Evolutionary conservation across 306 rosid species (phyloP).

Genomic region (Potentilla sterilis): DNA sequence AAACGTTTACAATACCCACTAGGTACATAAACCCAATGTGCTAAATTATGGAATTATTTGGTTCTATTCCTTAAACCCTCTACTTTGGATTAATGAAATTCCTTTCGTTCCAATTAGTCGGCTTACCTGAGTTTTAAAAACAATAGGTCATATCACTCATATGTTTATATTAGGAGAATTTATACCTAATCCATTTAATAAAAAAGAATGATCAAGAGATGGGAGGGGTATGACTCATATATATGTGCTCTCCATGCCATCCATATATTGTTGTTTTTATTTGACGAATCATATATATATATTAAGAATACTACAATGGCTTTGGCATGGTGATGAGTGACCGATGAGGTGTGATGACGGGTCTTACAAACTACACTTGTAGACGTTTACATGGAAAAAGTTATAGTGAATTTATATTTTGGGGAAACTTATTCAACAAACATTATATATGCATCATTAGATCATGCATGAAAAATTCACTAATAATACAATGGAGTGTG

Average conservation of each 20-base stretch:
- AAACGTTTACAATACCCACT: not conserved
- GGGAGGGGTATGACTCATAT: not conserved
- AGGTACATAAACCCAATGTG: not conserved
- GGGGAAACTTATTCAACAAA: too few species aligned
- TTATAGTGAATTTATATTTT: too few species aligned
- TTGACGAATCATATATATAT: not conserved
- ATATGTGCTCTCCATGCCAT: not conserved
- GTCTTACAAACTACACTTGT: not conserved
- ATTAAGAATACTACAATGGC: not conserved
- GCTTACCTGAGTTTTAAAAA: not conserved
- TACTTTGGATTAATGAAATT: not conserved
- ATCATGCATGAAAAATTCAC: too few species aligned
- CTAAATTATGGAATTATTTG: not conserved
- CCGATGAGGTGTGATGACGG: not conserved
- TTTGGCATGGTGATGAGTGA: not conserved
- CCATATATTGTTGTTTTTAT: not conserved
- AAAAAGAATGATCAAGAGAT: not conserved
- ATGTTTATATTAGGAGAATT: not conserved
- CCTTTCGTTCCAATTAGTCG: slow-evolving; percentile 10
- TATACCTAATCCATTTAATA: not conserved
- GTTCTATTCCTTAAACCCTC: not conserved
- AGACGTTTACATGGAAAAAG: not conserved
- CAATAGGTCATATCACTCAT: not conserved
- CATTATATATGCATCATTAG: too few species aligned
- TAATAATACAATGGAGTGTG: too few species aligned